A percentile compares a stretch with the other conserved stretches of the same genome.
phyloP scores from a whole-genome alignment of 345 rosid species.

The Aurinia saxatilis region DNA sequence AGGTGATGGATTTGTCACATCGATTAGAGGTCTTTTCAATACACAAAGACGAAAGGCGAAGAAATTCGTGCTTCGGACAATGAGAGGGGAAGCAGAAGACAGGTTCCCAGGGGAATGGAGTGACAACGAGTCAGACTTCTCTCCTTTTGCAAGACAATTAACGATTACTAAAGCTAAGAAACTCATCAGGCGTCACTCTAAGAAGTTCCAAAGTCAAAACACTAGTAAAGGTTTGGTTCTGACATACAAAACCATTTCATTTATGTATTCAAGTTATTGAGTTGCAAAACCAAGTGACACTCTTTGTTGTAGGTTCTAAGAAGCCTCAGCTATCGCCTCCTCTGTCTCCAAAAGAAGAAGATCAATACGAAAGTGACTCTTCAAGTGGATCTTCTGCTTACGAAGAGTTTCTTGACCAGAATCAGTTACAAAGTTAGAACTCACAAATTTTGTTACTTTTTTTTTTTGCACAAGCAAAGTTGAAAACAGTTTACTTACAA shows the following conservation, averaged over 20 bases:
- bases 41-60: slow-evolving; percentile 89
- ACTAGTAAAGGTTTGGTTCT: slow-evolving; percentile 58
- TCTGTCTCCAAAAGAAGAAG: slow-evolving; percentile 28
- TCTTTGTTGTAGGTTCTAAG: slow-evolving; percentile 21
- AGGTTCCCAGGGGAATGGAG: slow-evolving; percentile 91
- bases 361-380: slow-evolving; percentile 24
- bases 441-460: neutral
- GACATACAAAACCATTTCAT: too few relatives aligned
- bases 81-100: slow-evolving; percentile 87
- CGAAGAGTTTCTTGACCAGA: slow-evolving; percentile 30
- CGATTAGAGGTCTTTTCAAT: slow-evolving; percentile 81
- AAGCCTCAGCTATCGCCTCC: slow-evolving; percentile 14
- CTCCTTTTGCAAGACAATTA: slow-evolving; percentile 84
- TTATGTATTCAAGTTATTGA: neutral
- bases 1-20: slow-evolving; percentile 96
- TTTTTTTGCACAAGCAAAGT: neutral
- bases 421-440: slow-evolving; percentile 13
- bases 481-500: neutral
- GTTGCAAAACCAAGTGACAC: neutral
- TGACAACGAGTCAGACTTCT: slow-evolving; percentile 79
- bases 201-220: slow-evolving; percentile 65
- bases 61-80: slow-evolving; percentile 83
- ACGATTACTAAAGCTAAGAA: slow-evolving; percentile 85
- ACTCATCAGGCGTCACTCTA: slow-evolving; percentile 86
- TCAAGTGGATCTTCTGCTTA: slow-evolving; percentile 33